phyloP scores from a whole-genome alignment of 2,329 filamentous ascomycete genomes.

The Xylaria polymorpha region DNA sequence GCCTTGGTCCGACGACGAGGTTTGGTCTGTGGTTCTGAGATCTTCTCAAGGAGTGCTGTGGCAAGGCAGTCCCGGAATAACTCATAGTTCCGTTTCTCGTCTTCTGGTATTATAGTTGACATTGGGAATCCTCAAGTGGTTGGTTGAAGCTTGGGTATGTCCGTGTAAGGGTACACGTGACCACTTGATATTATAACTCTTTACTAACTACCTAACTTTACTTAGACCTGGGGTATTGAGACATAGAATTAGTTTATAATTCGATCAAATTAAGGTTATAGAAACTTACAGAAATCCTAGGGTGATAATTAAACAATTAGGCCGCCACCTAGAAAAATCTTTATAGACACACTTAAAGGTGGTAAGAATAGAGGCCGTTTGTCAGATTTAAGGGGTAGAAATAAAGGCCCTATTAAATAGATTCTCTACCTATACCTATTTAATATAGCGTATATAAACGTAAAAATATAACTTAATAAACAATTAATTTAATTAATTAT shows the following conservation, averaged over 20 bases:
- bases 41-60: conserved; percentile 72
- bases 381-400: no score
- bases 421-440: no score
- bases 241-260: neutral
- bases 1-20: conserved; percentile 58
- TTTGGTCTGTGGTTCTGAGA: conserved; percentile 57
- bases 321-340: neutral
- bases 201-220: neutral
- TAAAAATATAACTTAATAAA: no score
- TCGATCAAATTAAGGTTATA: neutral
- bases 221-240: neutral
- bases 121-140: conserved; percentile 6
- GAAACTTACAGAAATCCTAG: neutral
- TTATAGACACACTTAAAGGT: neutral
- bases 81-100: conserved; percentile 65
- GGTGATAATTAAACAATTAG: neutral
- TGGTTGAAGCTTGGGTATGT: neutral
- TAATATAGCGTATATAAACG: no score
- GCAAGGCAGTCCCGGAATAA: conserved; percentile 81
- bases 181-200: neutral
- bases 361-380: conserved; percentile 6
- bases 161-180: conserved; percentile 11
- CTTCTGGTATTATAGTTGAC: conserved; percentile 40
- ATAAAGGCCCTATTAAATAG: no score
- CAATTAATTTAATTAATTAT: no score